Base-by-base conservation (phyloP, 805 yeast species). In the Sugiyamaella boreocaroliniensis region DNA sequence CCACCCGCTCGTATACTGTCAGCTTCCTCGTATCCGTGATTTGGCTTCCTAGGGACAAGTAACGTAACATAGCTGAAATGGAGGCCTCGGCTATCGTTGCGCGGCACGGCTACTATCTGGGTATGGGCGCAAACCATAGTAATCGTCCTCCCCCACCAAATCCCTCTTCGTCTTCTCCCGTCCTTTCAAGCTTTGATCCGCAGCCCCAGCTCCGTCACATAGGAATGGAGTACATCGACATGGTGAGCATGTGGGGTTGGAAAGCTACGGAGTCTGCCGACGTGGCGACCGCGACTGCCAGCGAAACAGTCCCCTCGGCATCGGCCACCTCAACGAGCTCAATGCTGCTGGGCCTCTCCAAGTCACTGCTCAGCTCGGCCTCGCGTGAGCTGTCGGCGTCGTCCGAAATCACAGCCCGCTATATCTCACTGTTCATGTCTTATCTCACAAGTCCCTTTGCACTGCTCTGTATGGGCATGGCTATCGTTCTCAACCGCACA, bases 401-500 rank as follows among this genome's bases (percentile, higher is more conserved):
- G 42, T 26, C 52, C 29, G 52, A 51, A 16, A 43, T 52, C 16
- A 52, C 53, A 1, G 61, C 54, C 16, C 20, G 54, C 19, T 45
- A 56, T 32, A 48, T 57, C 15, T 40, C 54, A 15, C 47, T 52
- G 29, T 37, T 57, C 40, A 29, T 55, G 8, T 55, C 61, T 11
- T 50, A 53, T 26, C 54, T 64, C 48, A 55, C 61, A 16, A 63
- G 68, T 12, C 66, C 65, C 20, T 66, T 61, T 55, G 68, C 69
- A 9, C 41, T 65, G 37, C 54, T 62, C 22, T 81, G 85, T 64
- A 78, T 81, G 75, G 61, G 77, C 8, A 78, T 81, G 57, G 86
- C 84, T 0, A 68, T 82, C 4, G 59, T 81, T 2, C 67, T 82
- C 55, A 82, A 83, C 64, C 68, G 87, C 57, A 76, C 83, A 3